Conservation (phyloP, 2,329 filamentous ascomycete genomes). For the Xylaria sp. region DNA sequence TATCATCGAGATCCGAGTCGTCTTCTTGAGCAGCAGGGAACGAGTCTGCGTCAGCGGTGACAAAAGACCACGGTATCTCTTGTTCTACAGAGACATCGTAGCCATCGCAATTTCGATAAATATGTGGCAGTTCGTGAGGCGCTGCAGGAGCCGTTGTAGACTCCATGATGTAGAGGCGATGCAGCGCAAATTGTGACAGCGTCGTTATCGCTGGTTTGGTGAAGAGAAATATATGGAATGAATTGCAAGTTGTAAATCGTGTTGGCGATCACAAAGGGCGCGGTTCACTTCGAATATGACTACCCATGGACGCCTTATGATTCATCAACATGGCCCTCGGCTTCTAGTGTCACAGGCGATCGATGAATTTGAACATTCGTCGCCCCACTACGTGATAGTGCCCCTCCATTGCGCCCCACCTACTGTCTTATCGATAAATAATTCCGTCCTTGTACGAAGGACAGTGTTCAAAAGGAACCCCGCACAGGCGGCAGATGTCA, state of each 20-base stretch:
- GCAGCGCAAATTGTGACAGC: background rate
- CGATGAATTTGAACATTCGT: slow-evolving; percentile 8
- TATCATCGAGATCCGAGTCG: slow-evolving; percentile 54
- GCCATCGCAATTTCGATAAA: slow-evolving; percentile 56
- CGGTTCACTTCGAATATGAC: slow-evolving; percentile 18
- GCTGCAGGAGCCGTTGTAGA: slow-evolving; percentile 48
- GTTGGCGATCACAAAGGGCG: background rate
- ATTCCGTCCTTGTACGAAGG: no score
- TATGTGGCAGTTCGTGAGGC: slow-evolving; percentile 58
- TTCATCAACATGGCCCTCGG: slow-evolving; percentile 10
- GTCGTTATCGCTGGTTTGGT: background rate
- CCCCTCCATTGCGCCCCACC: no score
- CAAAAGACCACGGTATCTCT: slow-evolving; percentile 46
- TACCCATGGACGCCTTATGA: slow-evolving; percentile 19
- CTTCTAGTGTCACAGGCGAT: background rate
- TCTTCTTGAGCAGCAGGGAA: slow-evolving; percentile 39
- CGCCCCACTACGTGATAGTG: slow-evolving; percentile 12
- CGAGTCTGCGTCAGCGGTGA: slow-evolving; percentile 28
- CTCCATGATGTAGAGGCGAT: slow-evolving; percentile 35
- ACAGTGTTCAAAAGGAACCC: no score
- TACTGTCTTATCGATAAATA: no score
- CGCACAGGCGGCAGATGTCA: no score
- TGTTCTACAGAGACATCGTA: slow-evolving; percentile 54
- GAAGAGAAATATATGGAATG: background rate
- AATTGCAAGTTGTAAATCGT: background rate